Evolutionary conservation across 305 asterid genomes (phyloP).

Genomic region (Fraxinus angustifolia): DNA sequence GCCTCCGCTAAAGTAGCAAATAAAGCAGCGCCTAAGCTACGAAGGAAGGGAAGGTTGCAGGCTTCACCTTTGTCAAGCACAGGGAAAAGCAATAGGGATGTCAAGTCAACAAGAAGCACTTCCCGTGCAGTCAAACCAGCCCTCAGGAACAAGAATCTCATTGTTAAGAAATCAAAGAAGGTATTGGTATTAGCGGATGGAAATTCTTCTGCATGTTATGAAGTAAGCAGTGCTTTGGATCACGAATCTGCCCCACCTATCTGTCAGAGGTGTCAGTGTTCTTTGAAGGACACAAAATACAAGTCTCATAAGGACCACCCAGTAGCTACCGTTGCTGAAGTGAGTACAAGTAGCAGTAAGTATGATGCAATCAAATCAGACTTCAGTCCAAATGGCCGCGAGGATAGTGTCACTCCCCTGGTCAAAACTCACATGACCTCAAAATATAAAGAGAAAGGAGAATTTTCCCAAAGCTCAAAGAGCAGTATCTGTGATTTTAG

Average conservation of each 20-base stretch:
- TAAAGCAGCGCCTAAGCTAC: constrained; percentile 47
- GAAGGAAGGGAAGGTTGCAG: constrained; percentile 55
- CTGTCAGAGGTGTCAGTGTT: constrained; percentile 84
- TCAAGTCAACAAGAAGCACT: constrained; percentile 42
- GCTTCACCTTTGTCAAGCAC: constrained; percentile 43
- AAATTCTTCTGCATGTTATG: constrained; percentile 23
- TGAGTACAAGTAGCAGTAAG: constrained; percentile 21
- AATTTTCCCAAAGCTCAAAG: constrained; percentile 76
- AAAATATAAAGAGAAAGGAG: constrained; percentile 59
- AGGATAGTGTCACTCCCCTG: constrained; percentile 26
- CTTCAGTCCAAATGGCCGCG: constrained; percentile 27
- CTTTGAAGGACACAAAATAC: constrained; percentile 39
- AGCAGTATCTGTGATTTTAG: constrained; percentile 84
- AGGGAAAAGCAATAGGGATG: constrained; percentile 45
- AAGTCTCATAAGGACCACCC: constrained; percentile 30
- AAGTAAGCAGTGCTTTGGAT: constrained; percentile 26
- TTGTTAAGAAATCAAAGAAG: constrained; percentile 53
- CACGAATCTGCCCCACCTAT: constrained; percentile 39
- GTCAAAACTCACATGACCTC: constrained; percentile 32
- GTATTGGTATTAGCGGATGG: constrained; percentile 28
- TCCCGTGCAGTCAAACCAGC: constrained; percentile 52
- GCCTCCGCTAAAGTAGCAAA: constrained; percentile 37
- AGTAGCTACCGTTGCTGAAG: constrained; percentile 23
- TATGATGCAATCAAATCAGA: constrained; percentile 29
- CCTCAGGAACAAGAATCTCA: constrained; percentile 49